These are phyloP conservation scores for Starmera pachycereana DNA, from an alignment of 805 yeast species.

Conservation along the genomic window DNA sequence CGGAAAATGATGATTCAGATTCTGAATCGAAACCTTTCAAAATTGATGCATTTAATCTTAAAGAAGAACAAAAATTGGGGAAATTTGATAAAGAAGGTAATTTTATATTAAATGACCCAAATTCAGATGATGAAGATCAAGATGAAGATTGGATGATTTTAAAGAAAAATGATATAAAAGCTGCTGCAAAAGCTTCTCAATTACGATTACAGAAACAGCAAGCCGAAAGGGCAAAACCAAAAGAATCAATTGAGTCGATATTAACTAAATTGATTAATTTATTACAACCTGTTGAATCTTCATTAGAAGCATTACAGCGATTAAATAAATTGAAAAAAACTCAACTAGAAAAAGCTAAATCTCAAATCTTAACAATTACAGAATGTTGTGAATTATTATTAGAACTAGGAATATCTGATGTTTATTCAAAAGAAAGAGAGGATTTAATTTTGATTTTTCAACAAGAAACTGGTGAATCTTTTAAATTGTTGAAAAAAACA, in stretches of 20 bases:
- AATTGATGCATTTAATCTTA: slow-evolving; percentile 53
- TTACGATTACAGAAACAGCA: slow-evolving; percentile 13
- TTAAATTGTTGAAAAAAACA: slow-evolving; percentile 17
- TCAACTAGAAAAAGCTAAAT: slow-evolving; percentile 12
- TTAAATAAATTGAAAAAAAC: slow-evolving; percentile 18
- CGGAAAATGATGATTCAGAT: slow-evolving; percentile 7
- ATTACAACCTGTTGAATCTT: slow-evolving; percentile 50
- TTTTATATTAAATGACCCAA: slow-evolving; percentile 28
- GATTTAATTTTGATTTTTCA: slow-evolving; percentile 37
- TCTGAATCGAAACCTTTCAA: slow-evolving; percentile 24
- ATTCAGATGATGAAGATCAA: slow-evolving; percentile 21
- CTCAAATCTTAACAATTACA: slow-evolving; percentile 30
- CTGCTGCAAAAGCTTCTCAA: slow-evolving; percentile 26
- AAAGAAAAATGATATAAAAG: slow-evolving; percentile 24
- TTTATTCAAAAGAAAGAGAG: slow-evolving; percentile 48
- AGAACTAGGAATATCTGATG: slow-evolving; percentile 29
- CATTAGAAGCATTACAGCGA: slow-evolving; percentile 43
- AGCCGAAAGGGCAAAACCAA: slow-evolving; percentile 6
- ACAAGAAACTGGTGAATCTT: slow-evolving; percentile 31
- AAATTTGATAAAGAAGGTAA: slow-evolving; percentile 52
- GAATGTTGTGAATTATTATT: slow-evolving; percentile 36
- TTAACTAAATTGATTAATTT: slow-evolving; percentile 26
- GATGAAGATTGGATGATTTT: slow-evolving; percentile 31
- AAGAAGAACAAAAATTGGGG: slow-evolving; percentile 49
- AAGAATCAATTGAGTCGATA: slow-evolving; percentile 12